These are phyloP conservation scores for Rhododendron molle DNA, from an alignment of 148 eudicot genomes.

Conservation along the genomic window DNA sequence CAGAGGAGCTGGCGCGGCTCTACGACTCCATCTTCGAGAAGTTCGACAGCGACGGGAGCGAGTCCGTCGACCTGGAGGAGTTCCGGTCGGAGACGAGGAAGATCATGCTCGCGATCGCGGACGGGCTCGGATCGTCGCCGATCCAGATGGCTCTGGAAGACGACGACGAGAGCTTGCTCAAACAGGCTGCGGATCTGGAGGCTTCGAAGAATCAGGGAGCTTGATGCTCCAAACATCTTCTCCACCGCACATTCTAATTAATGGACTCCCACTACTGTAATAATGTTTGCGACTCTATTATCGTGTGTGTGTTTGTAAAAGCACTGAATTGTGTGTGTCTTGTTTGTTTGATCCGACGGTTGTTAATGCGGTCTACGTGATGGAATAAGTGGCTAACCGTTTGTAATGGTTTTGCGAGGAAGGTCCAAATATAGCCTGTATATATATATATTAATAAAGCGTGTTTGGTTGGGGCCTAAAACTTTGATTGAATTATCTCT, in stretches of 20 bases:
- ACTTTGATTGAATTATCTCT: not conserved
- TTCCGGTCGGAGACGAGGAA: slow-evolving; percentile 14
- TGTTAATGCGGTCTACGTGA: not conserved
- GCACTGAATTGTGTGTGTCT: not conserved
- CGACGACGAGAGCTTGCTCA: slow-evolving; percentile 9
- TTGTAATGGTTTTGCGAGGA: too few species aligned
- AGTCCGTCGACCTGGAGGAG: too few species aligned
- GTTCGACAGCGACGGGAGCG: too few species aligned
- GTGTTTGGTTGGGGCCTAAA: not conserved
- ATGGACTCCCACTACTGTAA: too few species aligned
- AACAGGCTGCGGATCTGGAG: slow-evolving; percentile 15
- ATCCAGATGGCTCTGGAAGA: slow-evolving; percentile 22
- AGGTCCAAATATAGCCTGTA: not conserved
- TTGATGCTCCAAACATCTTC: too few species aligned
- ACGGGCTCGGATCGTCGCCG: slow-evolving; percentile 14
- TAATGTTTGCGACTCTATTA: too few species aligned
- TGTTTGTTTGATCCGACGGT: not conserved
- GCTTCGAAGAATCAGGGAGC: slow-evolving; percentile 3
- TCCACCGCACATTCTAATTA: too few species aligned
- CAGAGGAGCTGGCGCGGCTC: too few species aligned
- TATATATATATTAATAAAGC: too few species aligned
- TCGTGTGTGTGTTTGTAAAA: too few species aligned
- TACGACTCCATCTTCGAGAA: too few species aligned
- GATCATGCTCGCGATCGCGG: slow-evolving; percentile 19
- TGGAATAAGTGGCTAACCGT: not conserved